Conservation (phyloP, 306 rosid species). For the Citrullus amarus region DNA sequence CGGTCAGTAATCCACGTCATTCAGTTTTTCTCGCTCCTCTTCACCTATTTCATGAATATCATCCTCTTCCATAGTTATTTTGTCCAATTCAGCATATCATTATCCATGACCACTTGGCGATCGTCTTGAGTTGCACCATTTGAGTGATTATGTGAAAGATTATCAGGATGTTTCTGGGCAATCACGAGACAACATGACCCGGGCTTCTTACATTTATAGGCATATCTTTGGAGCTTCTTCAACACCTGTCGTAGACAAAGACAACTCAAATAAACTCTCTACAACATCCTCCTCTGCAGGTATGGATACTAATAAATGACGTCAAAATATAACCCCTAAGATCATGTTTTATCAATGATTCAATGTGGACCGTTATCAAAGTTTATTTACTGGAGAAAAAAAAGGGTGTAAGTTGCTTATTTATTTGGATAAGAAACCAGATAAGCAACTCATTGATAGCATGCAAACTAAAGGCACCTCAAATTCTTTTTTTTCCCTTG, state of each 20-base stretch:
- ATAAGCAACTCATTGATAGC: neutral
- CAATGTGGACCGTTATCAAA: neutral
- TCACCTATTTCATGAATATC: conserved; percentile 93
- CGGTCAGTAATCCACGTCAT: conserved; percentile 94
- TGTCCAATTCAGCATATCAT: conserved; percentile 40
- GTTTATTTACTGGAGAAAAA: neutral
- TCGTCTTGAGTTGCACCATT: conserved; percentile 34
- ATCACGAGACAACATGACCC: conserved; percentile 86
- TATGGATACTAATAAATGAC: neutral
- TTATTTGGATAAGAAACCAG: neutral
- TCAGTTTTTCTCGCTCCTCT: conserved; percentile 81
- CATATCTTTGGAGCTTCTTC: conserved; percentile 72
- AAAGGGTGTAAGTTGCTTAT: neutral
- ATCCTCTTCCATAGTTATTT: conserved; percentile 80
- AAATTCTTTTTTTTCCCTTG: neutral
- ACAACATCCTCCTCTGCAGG: neutral
- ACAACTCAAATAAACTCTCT: neutral
- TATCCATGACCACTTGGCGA: conserved; percentile 16
- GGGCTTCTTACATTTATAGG: conserved; percentile 79
- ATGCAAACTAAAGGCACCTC: neutral
- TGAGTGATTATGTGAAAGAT: conserved; percentile 24
- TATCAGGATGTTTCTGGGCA: conserved; percentile 56
- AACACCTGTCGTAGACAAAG: conserved; percentile 31
- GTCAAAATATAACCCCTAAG: neutral
- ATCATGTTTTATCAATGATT: neutral